Evolutionary conservation across 495 filamentous ascomycete species (phyloP), one percentile per base, ranked within the genome.

Genomic region (Sabuloglossum arenarium): DNA sequence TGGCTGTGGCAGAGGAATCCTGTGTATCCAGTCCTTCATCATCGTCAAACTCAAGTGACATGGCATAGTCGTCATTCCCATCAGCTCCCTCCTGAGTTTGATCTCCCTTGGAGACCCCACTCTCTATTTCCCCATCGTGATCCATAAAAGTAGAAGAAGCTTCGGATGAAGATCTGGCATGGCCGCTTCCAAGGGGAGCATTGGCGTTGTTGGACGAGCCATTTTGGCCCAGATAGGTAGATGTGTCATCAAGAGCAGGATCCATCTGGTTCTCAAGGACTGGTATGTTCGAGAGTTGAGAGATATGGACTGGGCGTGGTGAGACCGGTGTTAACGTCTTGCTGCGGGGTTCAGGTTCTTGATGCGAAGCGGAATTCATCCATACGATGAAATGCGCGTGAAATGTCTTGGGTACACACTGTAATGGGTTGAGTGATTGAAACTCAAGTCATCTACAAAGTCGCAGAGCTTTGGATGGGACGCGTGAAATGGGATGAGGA

Each of bases 221-320:
- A 16, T 27, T 54, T 39, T 30, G 30, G n/a, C 21, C 47, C 24
- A 51, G 66, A 62, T 75, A 69, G 9, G 77, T 75, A 21, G 79
- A 72, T 27, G 78, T 81, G 63, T 82, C 79, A 68, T 84, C 80
- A 70, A 84, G 84, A 59, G 75, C 64, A 46, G 80, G 79, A 68
- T 86, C 81, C 74, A 78, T 85, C 67, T 84, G 80, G 61, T 81
- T 81, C 61, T 81, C 72, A 58, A 86, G 75, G 54, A 85, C 76
- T 21, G 82, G 80, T 53, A 85, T 81, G 61, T 78, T 84, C 58
- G 80, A 72, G 42, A 81, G 79, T 61, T 81, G 78, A 60, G 82
- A 77, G 61, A 81, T 72, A 66, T 85, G 79, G 60, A 85, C 61
- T 56, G 82, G 82, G 58, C 80, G 76, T 56, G 82, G 82, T 64